phyloP scores from a whole-genome alignment of 371 early-diverging fungal species.

The Apophysomyces variabilis region DNA sequence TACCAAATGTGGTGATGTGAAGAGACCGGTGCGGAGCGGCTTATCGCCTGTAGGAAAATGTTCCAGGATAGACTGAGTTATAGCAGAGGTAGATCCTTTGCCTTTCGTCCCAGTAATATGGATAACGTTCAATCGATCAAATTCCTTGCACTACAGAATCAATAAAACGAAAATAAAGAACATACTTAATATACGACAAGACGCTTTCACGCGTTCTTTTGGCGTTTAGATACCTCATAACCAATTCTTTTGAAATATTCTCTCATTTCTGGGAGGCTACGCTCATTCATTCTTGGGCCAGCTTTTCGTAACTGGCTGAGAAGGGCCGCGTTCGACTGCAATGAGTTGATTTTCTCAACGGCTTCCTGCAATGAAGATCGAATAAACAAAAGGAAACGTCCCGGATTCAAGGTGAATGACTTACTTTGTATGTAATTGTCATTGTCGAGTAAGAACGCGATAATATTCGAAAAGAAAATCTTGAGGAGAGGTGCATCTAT shows the following conservation, averaged over 20 bases:
- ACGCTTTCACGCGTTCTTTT: no score
- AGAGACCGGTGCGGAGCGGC: slow-evolving; percentile 73
- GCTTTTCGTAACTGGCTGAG: slow-evolving; percentile 74
- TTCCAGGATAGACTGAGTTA: slow-evolving; percentile 71
- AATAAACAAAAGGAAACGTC: background rate
- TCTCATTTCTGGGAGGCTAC: slow-evolving; percentile 75
- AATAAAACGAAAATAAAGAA: background rate
- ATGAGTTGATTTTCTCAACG: slow-evolving; percentile 73
- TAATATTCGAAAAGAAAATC: background rate
- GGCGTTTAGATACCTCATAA: slow-evolving; percentile 56
- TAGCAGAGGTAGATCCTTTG: slow-evolving; percentile 84
- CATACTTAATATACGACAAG: no score
- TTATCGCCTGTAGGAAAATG: slow-evolving; percentile 31
- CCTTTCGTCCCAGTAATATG: slow-evolving; percentile 91
- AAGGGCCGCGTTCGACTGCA: slow-evolving; percentile 84
- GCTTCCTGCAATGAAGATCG: slow-evolving; percentile 59
- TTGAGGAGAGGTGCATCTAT: background rate
- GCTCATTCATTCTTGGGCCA: slow-evolving; percentile 71
- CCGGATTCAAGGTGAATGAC: background rate
- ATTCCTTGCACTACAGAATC: slow-evolving; percentile 50
- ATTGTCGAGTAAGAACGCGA: slow-evolving; percentile 15
- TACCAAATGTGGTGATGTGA: slow-evolving; percentile 93
- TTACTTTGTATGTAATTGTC: slow-evolving; percentile 20
- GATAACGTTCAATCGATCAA: slow-evolving; percentile 76
- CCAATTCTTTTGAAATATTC: slow-evolving; percentile 72